phyloP scores from a whole-genome alignment of 441 rosid species.

The Geranium incanum region DNA sequence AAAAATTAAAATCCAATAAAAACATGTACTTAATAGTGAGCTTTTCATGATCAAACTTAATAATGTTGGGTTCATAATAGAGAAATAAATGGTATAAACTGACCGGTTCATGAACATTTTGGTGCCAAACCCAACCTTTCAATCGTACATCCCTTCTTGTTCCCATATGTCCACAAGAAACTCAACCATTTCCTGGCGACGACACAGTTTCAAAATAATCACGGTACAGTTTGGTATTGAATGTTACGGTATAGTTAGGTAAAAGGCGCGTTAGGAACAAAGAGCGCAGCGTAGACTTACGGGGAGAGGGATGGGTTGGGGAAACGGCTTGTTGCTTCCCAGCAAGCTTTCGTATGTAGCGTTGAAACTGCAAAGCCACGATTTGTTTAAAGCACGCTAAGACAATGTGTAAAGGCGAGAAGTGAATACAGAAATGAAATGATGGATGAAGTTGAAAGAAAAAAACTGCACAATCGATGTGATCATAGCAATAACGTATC shows the following conservation, averaged over 20 bases:
- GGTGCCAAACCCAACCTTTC: conserved; percentile 24
- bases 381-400: conserved; percentile 20
- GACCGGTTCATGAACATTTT: conserved; percentile 2
- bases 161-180: conserved; percentile 87
- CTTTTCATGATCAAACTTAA: no score
- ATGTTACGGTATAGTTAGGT: background rate
- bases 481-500: no score
- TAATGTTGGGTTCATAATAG: conserved; percentile 3
- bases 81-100: conserved; percentile 18
- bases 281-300: conserved; percentile 28
- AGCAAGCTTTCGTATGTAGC: conserved; percentile 51
- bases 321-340: conserved; percentile 58
- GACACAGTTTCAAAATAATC: background rate
- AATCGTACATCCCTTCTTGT: conserved; percentile 82
- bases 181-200: conserved; percentile 77
- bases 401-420: no score
- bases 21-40: no score
- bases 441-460: no score
- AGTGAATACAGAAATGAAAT: no score
- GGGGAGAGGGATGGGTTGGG: conserved; percentile 52
- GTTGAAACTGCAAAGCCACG: conserved; percentile 58
- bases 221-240: background rate
- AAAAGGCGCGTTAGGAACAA: background rate
- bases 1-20: no score
- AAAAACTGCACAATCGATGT: no score